A percentile compares a stretch with the other conserved stretches of the same genome.
Evolutionary conservation across 352 stramenopile species (phyloP).

Genomic region (Phytophthora pluvialis): DNA sequence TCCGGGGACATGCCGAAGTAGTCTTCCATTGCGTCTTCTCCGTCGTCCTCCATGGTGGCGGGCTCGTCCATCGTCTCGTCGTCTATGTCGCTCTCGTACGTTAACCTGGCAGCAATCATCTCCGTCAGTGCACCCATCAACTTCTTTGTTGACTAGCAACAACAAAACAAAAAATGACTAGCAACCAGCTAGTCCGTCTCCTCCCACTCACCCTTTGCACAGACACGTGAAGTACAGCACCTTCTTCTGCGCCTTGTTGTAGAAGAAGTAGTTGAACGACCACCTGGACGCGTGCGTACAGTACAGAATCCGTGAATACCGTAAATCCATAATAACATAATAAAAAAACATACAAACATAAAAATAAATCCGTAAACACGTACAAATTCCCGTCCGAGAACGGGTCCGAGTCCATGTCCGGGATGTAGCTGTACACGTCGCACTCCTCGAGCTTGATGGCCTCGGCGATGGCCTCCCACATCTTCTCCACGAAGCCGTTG

Average conservation of each 20-base stretch:
- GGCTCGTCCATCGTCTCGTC: slow-evolving; percentile 85
- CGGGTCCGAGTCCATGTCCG: slow-evolving; percentile 93
- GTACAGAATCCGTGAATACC: slow-evolving; percentile 7
- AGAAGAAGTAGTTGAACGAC: slow-evolving; percentile 97
- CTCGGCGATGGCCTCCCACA: slow-evolving; percentile 94
- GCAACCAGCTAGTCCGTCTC: no score
- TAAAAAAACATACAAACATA: no score
- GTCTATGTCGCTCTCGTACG: slow-evolving; percentile 74
- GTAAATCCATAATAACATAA: slow-evolving; percentile 6
- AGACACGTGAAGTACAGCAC: slow-evolving; percentile 95
- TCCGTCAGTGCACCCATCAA: neutral
- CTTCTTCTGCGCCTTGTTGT: slow-evolving; percentile 93
- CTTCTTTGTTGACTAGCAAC: no score
- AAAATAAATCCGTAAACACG: no score
- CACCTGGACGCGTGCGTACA: slow-evolving; percentile 53
- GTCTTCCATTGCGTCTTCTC: slow-evolving; percentile 79
- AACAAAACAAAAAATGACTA: no score
- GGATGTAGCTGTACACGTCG: slow-evolving; percentile 94
- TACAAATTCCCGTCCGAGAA: slow-evolving; percentile 92
- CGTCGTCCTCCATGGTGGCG: slow-evolving; percentile 72
- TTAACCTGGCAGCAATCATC: slow-evolving; percentile 37
- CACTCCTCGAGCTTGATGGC: slow-evolving; percentile 90
- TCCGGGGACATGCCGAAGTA: slow-evolving; percentile 89
- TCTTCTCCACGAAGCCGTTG: slow-evolving; percentile 98
- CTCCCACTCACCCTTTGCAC: slow-evolving; percentile 73